phyloP scores from a whole-genome alignment of 331 rosid genomes.

The Acacia concinna region DNA sequence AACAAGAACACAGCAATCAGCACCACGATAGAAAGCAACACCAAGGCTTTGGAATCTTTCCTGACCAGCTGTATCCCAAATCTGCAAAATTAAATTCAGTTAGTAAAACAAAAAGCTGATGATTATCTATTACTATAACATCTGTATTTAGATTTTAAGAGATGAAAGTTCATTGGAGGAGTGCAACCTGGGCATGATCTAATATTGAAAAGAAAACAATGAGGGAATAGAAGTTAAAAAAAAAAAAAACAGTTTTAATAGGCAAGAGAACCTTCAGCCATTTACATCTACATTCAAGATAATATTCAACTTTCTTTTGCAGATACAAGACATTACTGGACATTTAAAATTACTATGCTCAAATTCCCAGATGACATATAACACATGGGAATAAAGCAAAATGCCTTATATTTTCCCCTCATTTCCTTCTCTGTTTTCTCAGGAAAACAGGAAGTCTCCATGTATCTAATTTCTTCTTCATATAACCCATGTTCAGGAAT shows the following conservation, averaged over 20 bases:
- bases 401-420: not conserved
- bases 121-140: not conserved
- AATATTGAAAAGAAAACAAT: not conserved
- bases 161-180: not conserved
- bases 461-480: not conserved
- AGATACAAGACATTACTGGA: constrained; percentile 44
- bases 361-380: not conserved
- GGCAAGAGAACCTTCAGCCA: not conserved
- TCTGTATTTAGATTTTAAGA: not conserved
- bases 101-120: not conserved
- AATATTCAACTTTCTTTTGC: not conserved
- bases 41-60: constrained; percentile 99
- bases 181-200: not conserved
- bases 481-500: not conserved
- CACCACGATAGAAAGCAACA: constrained; percentile 99
- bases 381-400: constrained; percentile 42
- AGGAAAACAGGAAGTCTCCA: not conserved
- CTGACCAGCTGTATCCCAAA: constrained; percentile 99
- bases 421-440: not conserved
- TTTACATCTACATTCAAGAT: not conserved
- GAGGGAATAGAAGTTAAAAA: not conserved
- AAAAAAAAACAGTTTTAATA: not conserved
- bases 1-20: constrained; percentile 98
- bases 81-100: constrained; percentile 47
- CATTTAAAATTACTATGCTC: constrained; percentile 59